These are phyloP conservation scores for Wallacemonas sp. DNA, from an alignment of 208 protist genomes.

Conservation along the genomic window DNA sequence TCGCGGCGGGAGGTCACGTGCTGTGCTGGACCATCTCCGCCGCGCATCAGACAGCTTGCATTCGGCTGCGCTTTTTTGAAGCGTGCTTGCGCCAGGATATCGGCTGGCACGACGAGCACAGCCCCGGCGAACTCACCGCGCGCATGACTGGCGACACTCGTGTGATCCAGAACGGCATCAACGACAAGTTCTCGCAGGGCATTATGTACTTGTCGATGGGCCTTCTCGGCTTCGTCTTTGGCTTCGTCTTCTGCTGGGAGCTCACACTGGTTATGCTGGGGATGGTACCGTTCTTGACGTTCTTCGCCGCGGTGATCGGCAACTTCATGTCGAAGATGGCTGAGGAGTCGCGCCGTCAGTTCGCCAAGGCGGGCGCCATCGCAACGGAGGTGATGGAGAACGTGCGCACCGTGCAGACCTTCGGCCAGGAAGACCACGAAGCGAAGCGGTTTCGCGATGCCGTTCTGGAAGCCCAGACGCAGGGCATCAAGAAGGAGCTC, in stretches of 20 bases:
- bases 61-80: conserved; percentile 53
- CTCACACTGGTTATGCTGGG: conserved; percentile 75
- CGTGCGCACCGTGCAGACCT: conserved; percentile 79
- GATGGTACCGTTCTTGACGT: conserved; percentile 64
- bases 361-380: conserved; percentile 69
- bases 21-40: conserved; percentile 55
- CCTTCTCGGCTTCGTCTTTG: conserved; percentile 77
- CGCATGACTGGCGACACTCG: conserved; percentile 75
- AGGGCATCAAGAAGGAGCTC: conserved; percentile 67
- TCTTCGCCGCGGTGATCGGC: conserved; percentile 52
- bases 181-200: conserved; percentile 77
- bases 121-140: conserved; percentile 59
- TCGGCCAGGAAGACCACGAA: conserved; percentile 57
- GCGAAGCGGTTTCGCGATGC: conserved; percentile 52
- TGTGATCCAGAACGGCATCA: conserved; percentile 85
- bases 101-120: conserved; percentile 84
- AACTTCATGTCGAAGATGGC: conserved; percentile 52
- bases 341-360: conserved; percentile 59
- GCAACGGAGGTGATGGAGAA: conserved; percentile 85
- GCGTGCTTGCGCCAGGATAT: conserved; percentile 84
- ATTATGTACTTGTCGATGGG: conserved; percentile 64
- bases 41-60: conserved; percentile 45
- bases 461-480: conserved; percentile 33
- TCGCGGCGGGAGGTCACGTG: conserved; percentile 33
- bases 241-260: conserved; percentile 78